Conservation (phyloP, 2,329 filamentous ascomycete genomes). For the Claviceps sp. region DNA sequence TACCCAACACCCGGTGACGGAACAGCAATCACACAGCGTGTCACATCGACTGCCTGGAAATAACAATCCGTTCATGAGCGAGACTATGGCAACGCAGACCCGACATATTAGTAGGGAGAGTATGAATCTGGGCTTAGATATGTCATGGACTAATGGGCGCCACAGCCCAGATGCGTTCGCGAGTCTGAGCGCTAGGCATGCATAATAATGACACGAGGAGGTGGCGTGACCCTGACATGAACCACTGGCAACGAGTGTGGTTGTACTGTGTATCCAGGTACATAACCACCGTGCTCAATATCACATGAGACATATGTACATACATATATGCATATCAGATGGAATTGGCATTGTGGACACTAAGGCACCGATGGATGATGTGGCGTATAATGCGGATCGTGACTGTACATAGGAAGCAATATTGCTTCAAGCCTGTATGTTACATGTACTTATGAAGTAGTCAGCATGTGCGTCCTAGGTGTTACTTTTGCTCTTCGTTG, state of each 20-base stretch:
- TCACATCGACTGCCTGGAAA: constrained; percentile 26
- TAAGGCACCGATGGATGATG: neutral
- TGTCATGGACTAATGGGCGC: constrained; percentile 54
- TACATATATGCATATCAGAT: too few species aligned
- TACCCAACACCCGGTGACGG: constrained; percentile 15
- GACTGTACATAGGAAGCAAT: too few species aligned
- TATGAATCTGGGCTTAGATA: constrained; percentile 50
- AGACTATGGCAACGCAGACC: constrained; percentile 12
- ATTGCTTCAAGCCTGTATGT: too few species aligned
- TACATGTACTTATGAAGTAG: too few species aligned
- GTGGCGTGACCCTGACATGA: neutral
- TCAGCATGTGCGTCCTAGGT: too few species aligned
- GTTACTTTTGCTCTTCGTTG: too few species aligned
- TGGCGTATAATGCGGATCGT: neutral
- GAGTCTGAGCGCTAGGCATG: constrained; percentile 52
- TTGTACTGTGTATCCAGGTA: neutral
- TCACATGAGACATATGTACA: neutral
- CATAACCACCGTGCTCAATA: neutral
- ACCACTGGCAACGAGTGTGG: neutral
- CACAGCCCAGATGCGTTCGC: constrained; percentile 74
- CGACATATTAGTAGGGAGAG: constrained; percentile 50
- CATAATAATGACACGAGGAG: constrained; percentile 20
- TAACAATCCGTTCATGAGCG: constrained; percentile 45
- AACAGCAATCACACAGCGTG: constrained; percentile 15
- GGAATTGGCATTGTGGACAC: too few species aligned